These are phyloP conservation scores for Gossypium trilobum DNA, from an alignment of 441 rosid species.

Conservation along the genomic window DNA sequence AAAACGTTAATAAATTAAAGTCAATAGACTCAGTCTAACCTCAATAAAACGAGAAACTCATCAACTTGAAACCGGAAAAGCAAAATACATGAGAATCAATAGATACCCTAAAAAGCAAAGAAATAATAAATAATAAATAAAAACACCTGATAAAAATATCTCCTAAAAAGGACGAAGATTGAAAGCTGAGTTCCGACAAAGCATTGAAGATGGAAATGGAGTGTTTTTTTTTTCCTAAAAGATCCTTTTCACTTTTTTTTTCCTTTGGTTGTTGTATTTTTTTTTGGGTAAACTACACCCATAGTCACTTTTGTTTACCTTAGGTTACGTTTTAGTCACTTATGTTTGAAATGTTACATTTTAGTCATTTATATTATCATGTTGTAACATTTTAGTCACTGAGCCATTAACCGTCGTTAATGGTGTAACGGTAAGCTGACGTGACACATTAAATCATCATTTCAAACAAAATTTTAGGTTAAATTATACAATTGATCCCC, in stretches of 20 bases:
- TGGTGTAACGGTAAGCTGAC: no score
- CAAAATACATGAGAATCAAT: neutral
- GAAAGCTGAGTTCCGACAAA: constrained; percentile 10
- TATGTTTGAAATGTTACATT: no score
- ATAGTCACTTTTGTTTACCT: no score
- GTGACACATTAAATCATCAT: no score
- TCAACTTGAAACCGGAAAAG: neutral
- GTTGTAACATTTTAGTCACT: no score
- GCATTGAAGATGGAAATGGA: constrained; percentile 18
- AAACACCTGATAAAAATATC: neutral
- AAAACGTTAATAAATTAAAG: neutral
- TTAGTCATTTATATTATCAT: no score
- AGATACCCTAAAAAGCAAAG: neutral
- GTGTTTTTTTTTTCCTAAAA: neutral
- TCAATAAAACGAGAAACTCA: neutral
- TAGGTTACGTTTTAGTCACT: no score
- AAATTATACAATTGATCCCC: no score
- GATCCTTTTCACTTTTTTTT: neutral
- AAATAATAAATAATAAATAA: neutral
- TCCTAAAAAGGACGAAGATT: neutral
- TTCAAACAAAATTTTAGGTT: no score
- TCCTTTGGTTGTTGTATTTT: neutral
- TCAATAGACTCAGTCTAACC: neutral
- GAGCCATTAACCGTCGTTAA: no score
- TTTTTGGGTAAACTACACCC: neutral